Evolutionary conservation across 1,139 yeast genomes (phyloP), one percentile per base, ranked within the genome.

Genomic region (Geotrichum histeridarum): DNA sequence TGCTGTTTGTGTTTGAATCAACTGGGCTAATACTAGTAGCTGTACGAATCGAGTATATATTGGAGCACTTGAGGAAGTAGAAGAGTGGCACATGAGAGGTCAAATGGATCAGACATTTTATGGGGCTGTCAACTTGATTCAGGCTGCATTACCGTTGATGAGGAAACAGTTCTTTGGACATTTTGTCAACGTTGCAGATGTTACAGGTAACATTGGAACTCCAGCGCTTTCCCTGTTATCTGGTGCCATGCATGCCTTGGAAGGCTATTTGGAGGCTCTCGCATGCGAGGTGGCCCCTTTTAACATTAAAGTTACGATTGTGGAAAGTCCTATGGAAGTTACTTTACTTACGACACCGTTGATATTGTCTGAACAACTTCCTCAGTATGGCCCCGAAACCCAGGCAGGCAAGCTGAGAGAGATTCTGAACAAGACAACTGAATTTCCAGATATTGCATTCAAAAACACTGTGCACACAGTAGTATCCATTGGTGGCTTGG

Each of bases 231-330:
- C 70, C 1, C 57, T 65, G 9, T 41, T 63, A 42, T 59, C 69
- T 1, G 61, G 70, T 5, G 68, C 70, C 7, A 60, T 62, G 52
- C 68, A 68, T 47, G 72, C 71, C 4, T 58, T 69, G 14, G 72
- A 70, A 54, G 72, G 73, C 22, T 69, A 67, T 53, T 57, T 62
- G 7, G 73, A 69, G 55, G 63, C 68, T 4, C 58, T 69, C n/a
- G 70, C 71, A 2, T 55, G 67, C 49, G 65, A 66, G 42, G 61
- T 68, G 2, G 65, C 66, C 5, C 63, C 66, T 4, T 59, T 60
- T 48, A 63, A 66, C 37, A 57, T 69, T 45, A 67, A 64, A 44
- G 62, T 67, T 31, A 65, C 73, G 1, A 56, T 69, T 8, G 69
- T 69, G n/a, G 64, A 67, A 54, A 57, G 66, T 8, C 62, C 69